A percentile compares a stretch with the other conserved stretches of the same genome.
phyloP scores from a whole-genome alignment of 108 stramenopile species.

The Cyclotella kingstonii region DNA sequence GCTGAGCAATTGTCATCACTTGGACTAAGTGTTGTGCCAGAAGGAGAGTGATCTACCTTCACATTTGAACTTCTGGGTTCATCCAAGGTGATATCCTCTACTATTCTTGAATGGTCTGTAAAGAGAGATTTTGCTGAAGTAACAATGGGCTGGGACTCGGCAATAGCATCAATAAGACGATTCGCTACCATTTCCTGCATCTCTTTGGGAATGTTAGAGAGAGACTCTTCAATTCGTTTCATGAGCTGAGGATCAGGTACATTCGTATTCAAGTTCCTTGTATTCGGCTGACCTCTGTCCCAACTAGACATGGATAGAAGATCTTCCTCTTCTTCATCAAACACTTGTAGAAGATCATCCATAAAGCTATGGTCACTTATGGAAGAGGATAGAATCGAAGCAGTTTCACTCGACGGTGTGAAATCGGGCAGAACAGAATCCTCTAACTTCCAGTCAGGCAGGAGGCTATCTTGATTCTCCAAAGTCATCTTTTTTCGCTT shows the following conservation, averaged over 20 bases:
- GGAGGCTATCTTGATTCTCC: conserved; percentile 1
- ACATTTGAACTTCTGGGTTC: no score
- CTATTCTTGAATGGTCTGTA: conserved; percentile 1
- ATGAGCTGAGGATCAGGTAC: conserved; percentile 69
- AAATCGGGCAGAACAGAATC: conserved; percentile 19
- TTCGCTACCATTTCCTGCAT: conserved; percentile 82
- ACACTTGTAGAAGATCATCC: conserved; percentile 42
- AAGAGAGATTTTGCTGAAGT: conserved; percentile 28
- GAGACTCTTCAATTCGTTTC: conserved; percentile 73
- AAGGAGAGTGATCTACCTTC: no score
- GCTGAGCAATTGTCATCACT: no score
- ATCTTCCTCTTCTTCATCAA: conserved; percentile 23
- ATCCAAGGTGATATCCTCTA: background rate
- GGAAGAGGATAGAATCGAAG: background rate
- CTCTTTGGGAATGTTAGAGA: conserved; percentile 64
- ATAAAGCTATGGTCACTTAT: conserved; percentile 36
- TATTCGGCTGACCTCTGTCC: background rate
- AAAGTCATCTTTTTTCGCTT: conserved; percentile 23
- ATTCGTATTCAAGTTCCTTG: conserved; percentile 24
- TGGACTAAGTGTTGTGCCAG: no score
- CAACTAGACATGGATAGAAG: conserved; percentile 6
- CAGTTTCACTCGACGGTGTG: background rate
- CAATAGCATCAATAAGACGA: conserved; percentile 71
- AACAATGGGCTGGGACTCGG: conserved; percentile 44
- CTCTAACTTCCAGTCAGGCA: conserved; percentile 20